Percentiles rank a stretch among this genome's conserved stretches.
Evolutionary conservation across 2,329 filamentous ascomycete species (phyloP).

Genomic region (Capronia coronata): DNA sequence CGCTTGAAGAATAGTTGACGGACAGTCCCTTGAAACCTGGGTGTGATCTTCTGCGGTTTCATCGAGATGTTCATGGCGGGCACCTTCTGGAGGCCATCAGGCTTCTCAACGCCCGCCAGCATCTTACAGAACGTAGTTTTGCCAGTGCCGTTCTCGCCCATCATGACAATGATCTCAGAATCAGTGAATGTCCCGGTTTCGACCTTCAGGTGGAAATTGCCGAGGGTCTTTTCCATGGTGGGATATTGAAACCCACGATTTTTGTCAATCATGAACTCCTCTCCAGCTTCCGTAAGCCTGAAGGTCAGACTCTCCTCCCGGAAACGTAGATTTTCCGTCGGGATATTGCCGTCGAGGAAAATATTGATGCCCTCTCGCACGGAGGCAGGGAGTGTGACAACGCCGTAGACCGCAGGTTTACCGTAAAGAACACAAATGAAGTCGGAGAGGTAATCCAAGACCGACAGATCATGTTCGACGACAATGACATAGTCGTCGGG

Average conservation of each 20-base stretch:
- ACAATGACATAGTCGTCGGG: conserved; percentile 95
- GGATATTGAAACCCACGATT: conserved; percentile 82
- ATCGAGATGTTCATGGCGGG: conserved; percentile 96
- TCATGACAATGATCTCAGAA: conserved; percentile 98
- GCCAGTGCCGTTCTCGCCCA: conserved; percentile 99
- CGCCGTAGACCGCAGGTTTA: conserved; percentile 90
- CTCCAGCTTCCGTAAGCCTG: conserved; percentile 80
- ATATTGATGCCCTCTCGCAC: conserved; percentile 99
- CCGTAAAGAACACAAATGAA: conserved; percentile 98
- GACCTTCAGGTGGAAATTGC: conserved; percentile 75
- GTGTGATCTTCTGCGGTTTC: conserved; percentile 99
- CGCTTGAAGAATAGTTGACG: conserved; percentile 99
- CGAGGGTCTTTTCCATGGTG: conserved; percentile 85
- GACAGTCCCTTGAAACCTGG: conserved; percentile 95
- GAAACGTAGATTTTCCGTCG: conserved; percentile 97
- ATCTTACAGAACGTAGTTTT: conserved; percentile 99
- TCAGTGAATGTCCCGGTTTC: conserved; percentile 86
- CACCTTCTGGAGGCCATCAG: conserved; percentile 69
- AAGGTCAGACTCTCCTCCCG: conserved; percentile 94
- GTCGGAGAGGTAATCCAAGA: conserved; percentile 96
- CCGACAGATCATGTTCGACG: conserved; percentile 97
- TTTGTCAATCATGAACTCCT: conserved; percentile 81
- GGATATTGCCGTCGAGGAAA: conserved; percentile 96
- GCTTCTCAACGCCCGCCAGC: conserved; percentile 86
- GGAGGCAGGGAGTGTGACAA: conserved; percentile 89